phyloP scores from a whole-genome alignment of 2,329 filamentous ascomycete species.

The Colletotrichum sp. region DNA sequence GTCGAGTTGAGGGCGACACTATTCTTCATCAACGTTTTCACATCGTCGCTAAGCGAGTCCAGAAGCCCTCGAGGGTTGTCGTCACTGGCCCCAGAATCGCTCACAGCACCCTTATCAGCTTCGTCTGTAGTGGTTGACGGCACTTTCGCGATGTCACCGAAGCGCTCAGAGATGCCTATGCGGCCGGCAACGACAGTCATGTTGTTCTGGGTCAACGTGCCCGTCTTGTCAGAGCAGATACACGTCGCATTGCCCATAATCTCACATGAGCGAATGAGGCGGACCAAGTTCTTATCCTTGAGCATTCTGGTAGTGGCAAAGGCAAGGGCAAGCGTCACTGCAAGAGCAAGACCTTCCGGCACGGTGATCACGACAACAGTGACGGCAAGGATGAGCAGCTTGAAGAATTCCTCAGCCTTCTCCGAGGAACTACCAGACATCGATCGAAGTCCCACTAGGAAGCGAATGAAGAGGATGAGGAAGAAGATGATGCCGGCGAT shows the following conservation, averaged over 20 bases:
- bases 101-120: conserved; percentile 27
- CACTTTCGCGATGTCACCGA: conserved; percentile 33
- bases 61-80: conserved; percentile 9
- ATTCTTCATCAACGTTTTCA: conserved; percentile 41
- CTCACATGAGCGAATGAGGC: conserved; percentile 63
- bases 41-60: conserved; percentile 35
- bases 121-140: not conserved
- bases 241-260: conserved; percentile 70
- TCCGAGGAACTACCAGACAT: conserved; percentile 38
- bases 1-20: conserved; percentile 55
- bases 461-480: conserved; percentile 44
- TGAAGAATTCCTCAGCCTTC: conserved; percentile 62
- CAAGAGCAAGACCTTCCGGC: conserved; percentile 65
- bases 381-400: conserved; percentile 62
- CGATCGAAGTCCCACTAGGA: conserved; percentile 34
- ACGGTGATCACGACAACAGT: conserved; percentile 66
- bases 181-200: conserved; percentile 66
- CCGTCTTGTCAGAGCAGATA: conserved; percentile 71
- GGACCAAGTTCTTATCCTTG: conserved; percentile 66
- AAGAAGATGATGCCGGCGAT: conserved; percentile 48
- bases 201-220: conserved; percentile 67
- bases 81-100: conserved; percentile 30
- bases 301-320: conserved; percentile 69
- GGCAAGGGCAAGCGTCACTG: conserved; percentile 65
- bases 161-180: conserved; percentile 47